These are phyloP conservation scores for Pleurotus citrinopileatus DNA, from an alignment of 768 basidiomycete species.

Conservation along the genomic window DNA sequence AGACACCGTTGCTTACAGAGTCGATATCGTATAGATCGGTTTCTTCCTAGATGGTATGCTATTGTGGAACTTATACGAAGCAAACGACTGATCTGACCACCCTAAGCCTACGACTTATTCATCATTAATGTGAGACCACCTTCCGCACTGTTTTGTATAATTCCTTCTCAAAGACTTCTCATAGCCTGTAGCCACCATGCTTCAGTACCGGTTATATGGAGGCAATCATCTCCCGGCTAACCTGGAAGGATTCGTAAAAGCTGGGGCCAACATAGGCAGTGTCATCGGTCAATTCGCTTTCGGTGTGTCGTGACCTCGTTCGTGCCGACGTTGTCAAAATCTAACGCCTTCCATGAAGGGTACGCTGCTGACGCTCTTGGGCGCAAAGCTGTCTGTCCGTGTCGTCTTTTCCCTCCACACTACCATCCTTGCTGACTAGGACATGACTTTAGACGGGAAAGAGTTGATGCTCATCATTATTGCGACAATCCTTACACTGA, in stretches of 20 bases:
- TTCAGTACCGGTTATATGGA: conserved; percentile 61
- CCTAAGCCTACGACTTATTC: conserved; percentile 65
- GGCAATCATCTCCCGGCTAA: conserved; percentile 48
- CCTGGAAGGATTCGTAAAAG: conserved; percentile 61
- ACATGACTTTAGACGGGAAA: conserved; percentile 52
- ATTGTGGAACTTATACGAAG: no score
- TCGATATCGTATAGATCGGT: conserved; percentile 43
- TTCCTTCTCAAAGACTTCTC: background rate
- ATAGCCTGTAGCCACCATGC: conserved; percentile 65
- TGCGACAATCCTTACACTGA: conserved; percentile 68
- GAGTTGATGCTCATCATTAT: conserved; percentile 80
- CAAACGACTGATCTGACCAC: background rate
- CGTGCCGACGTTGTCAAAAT: background rate
- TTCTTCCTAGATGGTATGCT: conserved; percentile 72
- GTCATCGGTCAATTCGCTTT: conserved; percentile 69
- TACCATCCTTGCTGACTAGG: conserved; percentile 6
- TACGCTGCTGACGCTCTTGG: conserved; percentile 67
- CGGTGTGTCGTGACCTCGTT: conserved; percentile 30
- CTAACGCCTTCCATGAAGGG: conserved; percentile 28
- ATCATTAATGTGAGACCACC: conserved; percentile 55
- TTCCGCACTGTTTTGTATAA: background rate
- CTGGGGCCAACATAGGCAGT: conserved; percentile 67
- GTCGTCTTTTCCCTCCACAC: background rate
- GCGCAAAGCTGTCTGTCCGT: conserved; percentile 61
- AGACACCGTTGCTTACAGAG: background rate